Conservation (phyloP, 2,329 filamentous ascomycete genomes). For the Cercospora janseana region DNA sequence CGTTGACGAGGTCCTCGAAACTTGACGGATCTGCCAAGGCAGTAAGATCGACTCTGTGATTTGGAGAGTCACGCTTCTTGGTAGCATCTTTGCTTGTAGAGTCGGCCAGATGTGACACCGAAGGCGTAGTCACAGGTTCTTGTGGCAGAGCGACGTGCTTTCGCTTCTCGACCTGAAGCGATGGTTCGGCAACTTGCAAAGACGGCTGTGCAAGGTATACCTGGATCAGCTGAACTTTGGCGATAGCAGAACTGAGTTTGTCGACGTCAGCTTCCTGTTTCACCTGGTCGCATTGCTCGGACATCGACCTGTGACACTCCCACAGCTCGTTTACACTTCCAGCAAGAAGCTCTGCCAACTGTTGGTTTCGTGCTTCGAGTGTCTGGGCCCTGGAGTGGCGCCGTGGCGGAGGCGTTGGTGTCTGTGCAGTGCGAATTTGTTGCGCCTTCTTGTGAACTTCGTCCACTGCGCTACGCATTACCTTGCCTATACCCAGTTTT, state of each 20-base stretch:
- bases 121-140: neutral
- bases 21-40: slow-evolving; percentile 20
- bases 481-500: slow-evolving; percentile 75
- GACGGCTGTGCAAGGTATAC: slow-evolving; percentile 49
- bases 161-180: slow-evolving; percentile 8
- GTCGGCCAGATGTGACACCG: neutral
- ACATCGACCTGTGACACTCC: slow-evolving; percentile 52
- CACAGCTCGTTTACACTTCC: slow-evolving; percentile 64
- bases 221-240: slow-evolving; percentile 52
- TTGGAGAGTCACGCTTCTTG: neutral
- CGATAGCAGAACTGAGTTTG: slow-evolving; percentile 49
- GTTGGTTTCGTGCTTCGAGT: slow-evolving; percentile 64
- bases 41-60: neutral
- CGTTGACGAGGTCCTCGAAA: slow-evolving; percentile 19
- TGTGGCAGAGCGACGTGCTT: neutral
- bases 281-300: slow-evolving; percentile 39
- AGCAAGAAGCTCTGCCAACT: slow-evolving; percentile 66
- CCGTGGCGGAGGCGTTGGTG: slow-evolving; percentile 35
- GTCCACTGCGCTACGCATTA: slow-evolving; percentile 74
- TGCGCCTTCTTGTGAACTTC: slow-evolving; percentile 77
- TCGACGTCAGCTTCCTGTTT: slow-evolving; percentile 38
- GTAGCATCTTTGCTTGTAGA: neutral
- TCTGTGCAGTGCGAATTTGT: slow-evolving; percentile 54
- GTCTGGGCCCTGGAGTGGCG: slow-evolving; percentile 46
- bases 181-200: slow-evolving; percentile 9